Evolutionary conservation across 768 basidiomycete species (phyloP).

Genomic region (Pulveroboletus sp.): DNA sequence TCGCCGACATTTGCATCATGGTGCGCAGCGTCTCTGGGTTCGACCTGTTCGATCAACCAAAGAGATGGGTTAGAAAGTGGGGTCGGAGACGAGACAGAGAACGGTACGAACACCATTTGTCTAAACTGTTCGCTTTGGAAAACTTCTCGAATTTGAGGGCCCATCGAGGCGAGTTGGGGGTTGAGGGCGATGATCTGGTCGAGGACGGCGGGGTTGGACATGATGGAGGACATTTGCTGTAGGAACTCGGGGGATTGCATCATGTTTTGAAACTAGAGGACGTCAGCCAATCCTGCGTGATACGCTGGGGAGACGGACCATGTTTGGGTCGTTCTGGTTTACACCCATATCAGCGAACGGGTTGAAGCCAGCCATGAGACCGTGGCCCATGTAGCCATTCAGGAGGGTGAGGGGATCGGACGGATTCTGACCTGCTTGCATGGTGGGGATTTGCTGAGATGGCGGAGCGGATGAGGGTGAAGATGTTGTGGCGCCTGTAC

Average conservation of each 20-base stretch:
- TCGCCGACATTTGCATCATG: constrained; percentile 70
- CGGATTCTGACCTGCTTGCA: constrained; percentile 90
- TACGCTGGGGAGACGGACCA: constrained; percentile 49
- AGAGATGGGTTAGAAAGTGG: neutral
- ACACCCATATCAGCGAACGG: constrained; percentile 90
- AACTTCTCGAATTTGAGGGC: constrained; percentile 72
- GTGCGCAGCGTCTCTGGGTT: constrained; percentile 73
- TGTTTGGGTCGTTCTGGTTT: constrained; percentile 91
- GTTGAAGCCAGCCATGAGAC: constrained; percentile 80
- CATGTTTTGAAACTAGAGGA: constrained; percentile 69
- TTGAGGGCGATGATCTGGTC: constrained; percentile 83
- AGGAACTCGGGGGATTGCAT: constrained; percentile 82
- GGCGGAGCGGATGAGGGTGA: constrained; percentile 43
- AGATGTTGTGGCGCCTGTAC: constrained; percentile 31
- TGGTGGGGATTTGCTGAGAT: constrained; percentile 55
- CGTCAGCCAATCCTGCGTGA: neutral
- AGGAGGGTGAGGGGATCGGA: constrained; percentile 82
- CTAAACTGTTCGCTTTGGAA: constrained; percentile 76
- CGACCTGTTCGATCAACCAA: constrained; percentile 39
- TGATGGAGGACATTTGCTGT: constrained; percentile 80
- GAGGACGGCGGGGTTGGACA: constrained; percentile 85
- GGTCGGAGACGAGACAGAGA: neutral
- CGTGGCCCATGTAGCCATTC: constrained; percentile 74
- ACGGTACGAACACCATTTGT: constrained; percentile 58
- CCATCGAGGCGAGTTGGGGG: constrained; percentile 73